A percentile compares a stretch with the other conserved stretches of the same genome.
phyloP scores from a whole-genome alignment of 768 basidiomycete genomes.

The Pulveroboletus sp. region DNA sequence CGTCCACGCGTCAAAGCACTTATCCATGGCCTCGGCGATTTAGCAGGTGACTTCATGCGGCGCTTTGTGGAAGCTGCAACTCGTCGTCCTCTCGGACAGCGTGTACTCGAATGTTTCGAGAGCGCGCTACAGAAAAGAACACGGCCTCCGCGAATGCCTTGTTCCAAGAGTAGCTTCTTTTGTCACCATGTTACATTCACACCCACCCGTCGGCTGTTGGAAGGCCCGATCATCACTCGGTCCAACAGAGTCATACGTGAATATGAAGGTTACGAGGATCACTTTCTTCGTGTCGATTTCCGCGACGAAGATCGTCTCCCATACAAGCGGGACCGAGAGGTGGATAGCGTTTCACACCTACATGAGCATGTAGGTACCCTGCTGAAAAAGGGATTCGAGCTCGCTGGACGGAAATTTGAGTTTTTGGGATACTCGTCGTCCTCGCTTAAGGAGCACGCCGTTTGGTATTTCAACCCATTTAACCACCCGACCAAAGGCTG shows the following conservation, averaged over 20 bases:
- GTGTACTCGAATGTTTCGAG: conserved; percentile 45
- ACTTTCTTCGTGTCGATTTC: conserved; percentile 82
- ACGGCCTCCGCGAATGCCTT: conserved; percentile 13
- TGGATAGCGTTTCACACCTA: conserved; percentile 57
- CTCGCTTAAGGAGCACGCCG: conserved; percentile 72
- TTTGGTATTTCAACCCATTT: conserved; percentile 80
- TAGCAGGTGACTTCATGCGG: conserved; percentile 51
- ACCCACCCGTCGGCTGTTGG: conserved; percentile 69
- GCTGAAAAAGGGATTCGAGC: conserved; percentile 61
- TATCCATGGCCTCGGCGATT: conserved; percentile 31
- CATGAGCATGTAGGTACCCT: conserved; percentile 56
- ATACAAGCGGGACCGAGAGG: conserved; percentile 67
- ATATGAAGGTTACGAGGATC: conserved; percentile 56
- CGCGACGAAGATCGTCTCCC: conserved; percentile 76
- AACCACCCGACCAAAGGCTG: conserved; percentile 37
- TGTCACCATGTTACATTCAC: conserved; percentile 77
- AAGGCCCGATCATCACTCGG: conserved; percentile 73
- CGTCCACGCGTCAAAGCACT: conserved; percentile 44
- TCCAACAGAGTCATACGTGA: conserved; percentile 79
- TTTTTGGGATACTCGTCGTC: conserved; percentile 84
- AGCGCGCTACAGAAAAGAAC: conserved; percentile 5
- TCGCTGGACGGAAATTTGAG: conserved; percentile 72
- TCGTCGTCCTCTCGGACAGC: conserved; percentile 40
- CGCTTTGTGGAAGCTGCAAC: conserved; percentile 51
- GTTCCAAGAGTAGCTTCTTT: conserved; percentile 46